Evolutionary conservation across 164 flowering plant species (phyloP), one percentile per base, ranked within the genome.

Genomic region (Litsea cubeba): DNA sequence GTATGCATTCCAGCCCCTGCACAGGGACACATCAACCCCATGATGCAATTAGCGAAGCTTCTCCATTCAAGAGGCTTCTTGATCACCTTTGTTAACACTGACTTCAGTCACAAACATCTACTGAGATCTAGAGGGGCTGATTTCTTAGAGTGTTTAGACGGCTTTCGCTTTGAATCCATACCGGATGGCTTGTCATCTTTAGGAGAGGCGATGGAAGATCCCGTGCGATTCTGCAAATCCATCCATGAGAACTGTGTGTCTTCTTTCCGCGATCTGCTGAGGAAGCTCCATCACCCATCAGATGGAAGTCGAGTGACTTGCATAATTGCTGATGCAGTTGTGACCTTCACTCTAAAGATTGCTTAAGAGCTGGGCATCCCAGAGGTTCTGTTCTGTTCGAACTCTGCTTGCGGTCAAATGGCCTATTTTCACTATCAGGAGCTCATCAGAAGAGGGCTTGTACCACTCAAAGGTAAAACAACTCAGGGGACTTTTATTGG

Each of bases 301-400:
- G 69, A 57, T 1, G 69, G 18, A 12, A 81, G 81, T 1, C 80
- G 73, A 20, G 81, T 84, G 62, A 74, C 71, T 6, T 78, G 83
- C 71, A 79, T 82, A 12, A 72, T 82, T 14, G 72, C 82, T 4
- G 87, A 84, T 68, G 83, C 79, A 0, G 25, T 62, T 63, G 79
- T 82, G 87, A 51, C 35, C 68, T 82, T 84, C 74, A 74, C 82
- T 18, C 30, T 79, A 17, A 18, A 60, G 22, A 83, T 79, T 25
- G 85, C 85, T 25, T 69, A 79, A 65, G 67, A 80, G 69, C 60
- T 82, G 0, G 79, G 78, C 4, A 50, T 84, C 50, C 85, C 82
- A 11, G 71, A 71, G 18, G 82, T 81, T 11, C 54, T 78, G 54
- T 77, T 80, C 50, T 84, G 83, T 81, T 71, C 84, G 0, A 54